Percentiles rank a stretch among this genome's conserved stretches.
These are phyloP conservation scores for Eucalyptus polybractea DNA, from an alignment of 345 rosid genomes.

Conservation along the genomic window DNA sequence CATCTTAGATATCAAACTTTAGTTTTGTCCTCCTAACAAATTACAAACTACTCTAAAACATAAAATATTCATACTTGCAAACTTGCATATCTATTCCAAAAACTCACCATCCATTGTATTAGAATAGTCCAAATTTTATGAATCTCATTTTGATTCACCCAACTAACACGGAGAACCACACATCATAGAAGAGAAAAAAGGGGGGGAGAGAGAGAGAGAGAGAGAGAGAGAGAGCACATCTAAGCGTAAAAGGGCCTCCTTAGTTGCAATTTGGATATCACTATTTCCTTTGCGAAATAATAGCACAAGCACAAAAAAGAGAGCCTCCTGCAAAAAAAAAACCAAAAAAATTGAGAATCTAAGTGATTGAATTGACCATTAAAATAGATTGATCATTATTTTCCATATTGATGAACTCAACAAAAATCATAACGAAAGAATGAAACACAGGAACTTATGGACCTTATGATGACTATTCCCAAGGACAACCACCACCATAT, in stretches of 20 bases:
- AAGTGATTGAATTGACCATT: not conserved
- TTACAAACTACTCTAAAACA: not conserved
- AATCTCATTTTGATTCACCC: not conserved
- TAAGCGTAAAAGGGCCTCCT: constrained; percentile 64
- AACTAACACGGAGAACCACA: not conserved
- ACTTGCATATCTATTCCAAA: not conserved
- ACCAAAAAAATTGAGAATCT: not conserved
- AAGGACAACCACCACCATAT: not conserved
- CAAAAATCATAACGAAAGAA: not conserved
- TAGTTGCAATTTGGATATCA: constrained; percentile 53
- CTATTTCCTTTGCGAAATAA: constrained; percentile 40
- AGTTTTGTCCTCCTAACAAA: not conserved
- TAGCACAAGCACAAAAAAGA: constrained; percentile 49
- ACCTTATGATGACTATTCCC: not conserved
- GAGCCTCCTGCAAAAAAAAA: constrained; percentile 34
- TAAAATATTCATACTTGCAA: not conserved
- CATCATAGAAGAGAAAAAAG: not conserved
- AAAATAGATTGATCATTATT: not conserved
- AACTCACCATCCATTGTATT: not conserved
- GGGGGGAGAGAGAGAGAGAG: not conserved
- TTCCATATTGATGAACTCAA: not conserved
- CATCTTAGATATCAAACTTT: not conserved
- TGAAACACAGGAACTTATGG: not conserved
- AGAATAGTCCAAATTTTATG: not conserved
- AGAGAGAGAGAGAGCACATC: constrained; percentile 32